These are phyloP conservation scores for Ambrosiella beaveri DNA, from an alignment of 2,329 filamentous ascomycete species.

Conservation along the genomic window DNA sequence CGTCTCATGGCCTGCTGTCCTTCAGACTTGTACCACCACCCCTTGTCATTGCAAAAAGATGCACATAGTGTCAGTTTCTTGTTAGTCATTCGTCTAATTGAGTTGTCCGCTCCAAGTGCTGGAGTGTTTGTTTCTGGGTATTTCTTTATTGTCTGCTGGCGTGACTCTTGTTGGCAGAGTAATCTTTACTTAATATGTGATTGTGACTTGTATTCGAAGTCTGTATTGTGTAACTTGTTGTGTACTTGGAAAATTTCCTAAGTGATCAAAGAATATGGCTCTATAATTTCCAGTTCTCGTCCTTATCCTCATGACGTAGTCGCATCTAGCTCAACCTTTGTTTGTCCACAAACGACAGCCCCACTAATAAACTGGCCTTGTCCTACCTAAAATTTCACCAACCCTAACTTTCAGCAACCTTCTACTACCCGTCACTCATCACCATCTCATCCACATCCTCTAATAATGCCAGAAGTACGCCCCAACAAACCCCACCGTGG, in stretches of 20 bases:
- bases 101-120: not conserved
- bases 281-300: slow-evolving; percentile 2
- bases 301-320: slow-evolving; percentile 9
- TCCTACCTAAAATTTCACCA: not conserved
- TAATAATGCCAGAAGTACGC: not conserved
- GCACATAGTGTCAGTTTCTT: not conserved
- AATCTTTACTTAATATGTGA: no score
- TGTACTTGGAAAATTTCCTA: slow-evolving; percentile 7
- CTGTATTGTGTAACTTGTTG: no score
- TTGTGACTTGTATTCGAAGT: no score
- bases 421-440: not conserved
- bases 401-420: not conserved
- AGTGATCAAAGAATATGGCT: slow-evolving; percentile 13
- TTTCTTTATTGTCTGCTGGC: not conserved
- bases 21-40: not conserved
- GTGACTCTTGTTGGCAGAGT: no score
- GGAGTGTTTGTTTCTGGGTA: not conserved
- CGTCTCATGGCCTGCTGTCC: not conserved
- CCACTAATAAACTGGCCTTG: not conserved
- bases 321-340: not conserved
- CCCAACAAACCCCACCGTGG: slow-evolving; percentile 7
- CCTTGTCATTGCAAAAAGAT: not conserved
- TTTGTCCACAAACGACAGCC: not conserved
- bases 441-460: not conserved
- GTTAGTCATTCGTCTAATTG: not conserved